Conservation (phyloP, 306 rosid species). For the Lathyrus tuberosus region DNA sequence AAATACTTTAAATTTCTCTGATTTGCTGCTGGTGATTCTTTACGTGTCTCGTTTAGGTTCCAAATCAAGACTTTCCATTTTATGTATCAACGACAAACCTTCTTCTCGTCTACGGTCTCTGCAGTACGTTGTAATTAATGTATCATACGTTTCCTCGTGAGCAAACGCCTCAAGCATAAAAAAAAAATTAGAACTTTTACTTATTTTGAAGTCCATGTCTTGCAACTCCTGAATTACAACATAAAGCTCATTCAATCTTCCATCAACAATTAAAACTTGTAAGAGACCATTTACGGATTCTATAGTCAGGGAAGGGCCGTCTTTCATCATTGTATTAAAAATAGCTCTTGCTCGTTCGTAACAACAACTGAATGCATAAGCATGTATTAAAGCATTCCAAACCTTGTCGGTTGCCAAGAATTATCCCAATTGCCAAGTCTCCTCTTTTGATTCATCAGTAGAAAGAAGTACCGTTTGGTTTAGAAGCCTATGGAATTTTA, state of each 20-base stretch:
- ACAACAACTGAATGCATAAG: conserved; percentile 84
- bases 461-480: no score
- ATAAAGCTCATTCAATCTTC: conserved; percentile 83
- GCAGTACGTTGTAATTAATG: conserved; percentile 82
- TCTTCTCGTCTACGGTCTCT: conserved; percentile 85
- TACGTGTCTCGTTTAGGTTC: conserved; percentile 85
- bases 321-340: conserved; percentile 90
- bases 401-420: no score
- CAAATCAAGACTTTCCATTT: conserved; percentile 72
- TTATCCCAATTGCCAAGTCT: no score
- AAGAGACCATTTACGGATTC: conserved; percentile 85
- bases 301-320: conserved; percentile 86
- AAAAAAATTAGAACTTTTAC: conserved; percentile 85
- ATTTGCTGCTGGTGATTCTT: no score
- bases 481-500: no score
- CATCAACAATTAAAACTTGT: conserved; percentile 75
- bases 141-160: conserved; percentile 78
- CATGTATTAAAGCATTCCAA: conserved; percentile 91
- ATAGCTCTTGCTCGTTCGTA: conserved; percentile 92
- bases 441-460: no score
- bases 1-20: no score
- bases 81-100: conserved; percentile 77
- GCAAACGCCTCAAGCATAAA: conserved; percentile 91
- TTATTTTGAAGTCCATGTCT: conserved; percentile 90
- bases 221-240: conserved; percentile 86